A percentile compares a stretch with the other conserved stretches of the same genome.
Evolutionary conservation across 2,329 filamentous ascomycete species (phyloP).

Genomic region (Nemania sp.): DNA sequence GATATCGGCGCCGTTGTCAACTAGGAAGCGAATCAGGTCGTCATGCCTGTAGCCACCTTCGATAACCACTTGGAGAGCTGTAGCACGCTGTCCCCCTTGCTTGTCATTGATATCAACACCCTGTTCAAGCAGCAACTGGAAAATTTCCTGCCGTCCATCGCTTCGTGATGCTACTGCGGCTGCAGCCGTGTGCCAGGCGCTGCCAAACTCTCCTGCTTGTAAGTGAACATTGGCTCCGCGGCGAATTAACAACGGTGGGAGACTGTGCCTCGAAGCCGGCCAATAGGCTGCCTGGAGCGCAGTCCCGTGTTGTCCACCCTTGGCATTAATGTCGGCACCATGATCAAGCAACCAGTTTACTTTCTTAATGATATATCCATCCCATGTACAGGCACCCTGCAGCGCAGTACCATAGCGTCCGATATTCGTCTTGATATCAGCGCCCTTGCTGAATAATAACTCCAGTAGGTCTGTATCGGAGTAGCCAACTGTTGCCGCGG

Average conservation of each 20-base stretch:
- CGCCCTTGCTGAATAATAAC: background rate
- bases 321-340: background rate
- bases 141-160: background rate
- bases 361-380: background rate
- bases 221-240: background rate
- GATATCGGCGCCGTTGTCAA: background rate
- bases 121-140: background rate
- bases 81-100: background rate
- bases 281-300: conserved; percentile 1
- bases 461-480: background rate
- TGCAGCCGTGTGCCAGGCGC: background rate
- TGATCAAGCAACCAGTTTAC: background rate
- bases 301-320: background rate
- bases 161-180: background rate
- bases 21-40: background rate
- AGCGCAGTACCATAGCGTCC: background rate
- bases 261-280: background rate
- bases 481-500: background rate
- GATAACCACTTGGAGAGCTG: background rate
- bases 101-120: background rate
- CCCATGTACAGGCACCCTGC: background rate
- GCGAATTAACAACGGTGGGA: background rate
- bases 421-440: background rate
- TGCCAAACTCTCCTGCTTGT: background rate
- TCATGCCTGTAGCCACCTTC: background rate